A percentile compares a stretch with the other conserved stretches of the same genome.
Evolutionary conservation across 2,329 filamentous ascomycete species (phyloP).

Genomic region (Aureobasidium pullulans): DNA sequence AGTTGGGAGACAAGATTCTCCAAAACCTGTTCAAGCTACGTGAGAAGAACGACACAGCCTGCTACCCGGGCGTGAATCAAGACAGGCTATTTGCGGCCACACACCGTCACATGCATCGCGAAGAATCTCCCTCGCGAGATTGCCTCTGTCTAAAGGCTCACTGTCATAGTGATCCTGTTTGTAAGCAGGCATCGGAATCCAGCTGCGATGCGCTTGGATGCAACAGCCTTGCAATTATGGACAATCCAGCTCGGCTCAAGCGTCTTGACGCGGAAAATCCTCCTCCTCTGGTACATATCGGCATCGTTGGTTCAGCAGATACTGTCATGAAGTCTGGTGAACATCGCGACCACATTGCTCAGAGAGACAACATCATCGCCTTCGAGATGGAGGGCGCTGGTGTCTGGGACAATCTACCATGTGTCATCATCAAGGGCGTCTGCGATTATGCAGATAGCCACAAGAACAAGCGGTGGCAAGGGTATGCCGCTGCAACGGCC

Average conservation of each 20-base stretch:
- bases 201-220: neutral
- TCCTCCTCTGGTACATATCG: conserved; percentile 5
- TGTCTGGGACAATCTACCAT: conserved; percentile 14
- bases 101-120: conserved; percentile 23
- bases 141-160: neutral
- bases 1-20: neutral
- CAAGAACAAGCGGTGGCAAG: conserved; percentile 17
- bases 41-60: neutral
- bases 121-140: neutral
- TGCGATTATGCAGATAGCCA: conserved; percentile 18
- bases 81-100: conserved; percentile 19
- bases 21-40: neutral
- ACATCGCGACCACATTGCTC: conserved; percentile 6
- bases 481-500: conserved; percentile 15
- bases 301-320: conserved; percentile 3
- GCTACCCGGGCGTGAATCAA: conserved; percentile 18
- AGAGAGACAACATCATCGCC: conserved; percentile 2
- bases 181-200: neutral
- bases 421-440: conserved; percentile 16
- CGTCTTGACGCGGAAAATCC: neutral
- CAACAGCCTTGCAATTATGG: neutral
- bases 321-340: conserved; percentile 10
- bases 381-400: conserved; percentile 19
- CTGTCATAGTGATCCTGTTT: neutral
- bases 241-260: neutral